These are phyloP conservation scores for Thermomucor indicae-seudaticae DNA, from an alignment of 371 early-diverging fungal species.

Conservation along the genomic window DNA sequence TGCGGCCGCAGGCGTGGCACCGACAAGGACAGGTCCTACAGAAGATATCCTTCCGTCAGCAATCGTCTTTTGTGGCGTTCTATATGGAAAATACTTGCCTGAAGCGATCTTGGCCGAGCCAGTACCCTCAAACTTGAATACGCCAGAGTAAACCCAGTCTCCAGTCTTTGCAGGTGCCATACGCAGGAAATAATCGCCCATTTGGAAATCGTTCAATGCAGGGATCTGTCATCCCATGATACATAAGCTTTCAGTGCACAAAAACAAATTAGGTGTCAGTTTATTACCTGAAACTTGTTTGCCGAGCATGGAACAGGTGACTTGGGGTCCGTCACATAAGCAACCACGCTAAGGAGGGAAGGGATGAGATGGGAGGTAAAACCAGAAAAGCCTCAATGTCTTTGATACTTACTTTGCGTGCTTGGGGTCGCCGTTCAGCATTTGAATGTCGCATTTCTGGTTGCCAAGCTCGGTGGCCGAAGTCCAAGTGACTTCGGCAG, in stretches of 20 bases:
- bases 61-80: no score
- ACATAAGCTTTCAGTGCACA: background rate
- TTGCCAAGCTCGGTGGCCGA: slow-evolving; percentile 15
- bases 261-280: background rate
- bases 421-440: slow-evolving; percentile 24
- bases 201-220: slow-evolving; percentile 6
- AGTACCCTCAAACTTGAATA: slow-evolving; percentile 18
- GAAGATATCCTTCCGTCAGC: no score
- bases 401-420: slow-evolving; percentile 24
- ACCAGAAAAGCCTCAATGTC: no score
- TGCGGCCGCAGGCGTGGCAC: no score
- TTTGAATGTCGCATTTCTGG: slow-evolving; percentile 30
- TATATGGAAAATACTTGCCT: no score
- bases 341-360: slow-evolving; percentile 4
- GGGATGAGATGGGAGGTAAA: no score
- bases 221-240: background rate
- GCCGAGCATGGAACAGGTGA: slow-evolving; percentile 4
- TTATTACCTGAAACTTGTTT: slow-evolving; percentile 3
- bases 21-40: no score
- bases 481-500: slow-evolving; percentile 33
- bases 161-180: slow-evolving; percentile 12
- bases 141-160: slow-evolving; percentile 16
- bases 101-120: slow-evolving; percentile 6
- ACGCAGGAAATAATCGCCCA: slow-evolving; percentile 15
- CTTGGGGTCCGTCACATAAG: slow-evolving; percentile 1